These are phyloP conservation scores for Butyriboletus appendiculatus DNA, from an alignment of 1,284 basidiomycete genomes.

Conservation along the genomic window DNA sequence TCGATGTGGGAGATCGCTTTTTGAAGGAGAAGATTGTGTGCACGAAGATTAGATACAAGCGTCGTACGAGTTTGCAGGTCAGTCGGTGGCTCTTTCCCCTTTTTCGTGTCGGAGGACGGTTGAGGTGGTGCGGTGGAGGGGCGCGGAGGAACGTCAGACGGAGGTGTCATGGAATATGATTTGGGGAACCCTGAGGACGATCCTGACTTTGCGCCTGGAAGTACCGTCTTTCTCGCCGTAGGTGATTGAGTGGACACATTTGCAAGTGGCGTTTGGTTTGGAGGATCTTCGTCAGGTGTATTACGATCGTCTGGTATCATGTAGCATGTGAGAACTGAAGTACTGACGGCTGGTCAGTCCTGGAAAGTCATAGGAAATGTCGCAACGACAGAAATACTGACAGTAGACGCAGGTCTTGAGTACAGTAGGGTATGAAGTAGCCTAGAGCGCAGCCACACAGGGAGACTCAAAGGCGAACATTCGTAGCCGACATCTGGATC, in stretches of 20 bases:
- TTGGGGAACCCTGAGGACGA: slow-evolving; percentile 4
- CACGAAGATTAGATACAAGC: slow-evolving; percentile 34
- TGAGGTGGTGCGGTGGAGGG: slow-evolving; percentile 35
- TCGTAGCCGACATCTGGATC: not conserved
- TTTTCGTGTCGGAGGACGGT: slow-evolving; percentile 15
- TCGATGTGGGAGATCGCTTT: slow-evolving; percentile 36
- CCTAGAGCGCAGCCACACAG: slow-evolving; percentile 11
- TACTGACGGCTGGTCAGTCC: not conserved
- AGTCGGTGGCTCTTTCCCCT: slow-evolving; percentile 10
- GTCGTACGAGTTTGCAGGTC: slow-evolving; percentile 23
- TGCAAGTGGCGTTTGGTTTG: slow-evolving; percentile 14
- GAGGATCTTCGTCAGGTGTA: slow-evolving; percentile 14
- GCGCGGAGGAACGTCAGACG: slow-evolving; percentile 25
- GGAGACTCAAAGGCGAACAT: not conserved
- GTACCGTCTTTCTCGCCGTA: slow-evolving; percentile 9
- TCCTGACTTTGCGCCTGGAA: slow-evolving; percentile 9
- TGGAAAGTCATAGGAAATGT: not conserved
- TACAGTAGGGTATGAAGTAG: not conserved
- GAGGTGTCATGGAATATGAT: slow-evolving; percentile 9
- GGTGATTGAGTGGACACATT: slow-evolving; percentile 24
- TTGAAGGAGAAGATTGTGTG: slow-evolving; percentile 35
- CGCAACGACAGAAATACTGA: slow-evolving; percentile 3
- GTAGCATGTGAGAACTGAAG: slow-evolving; percentile 30
- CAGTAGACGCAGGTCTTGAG: not conserved
- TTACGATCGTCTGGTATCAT: slow-evolving; percentile 29